Evolutionary conservation across 139 green algal genomes (phyloP), one percentile per base, ranked within the genome.

Genomic region (Desmodesmus armatus): DNA sequence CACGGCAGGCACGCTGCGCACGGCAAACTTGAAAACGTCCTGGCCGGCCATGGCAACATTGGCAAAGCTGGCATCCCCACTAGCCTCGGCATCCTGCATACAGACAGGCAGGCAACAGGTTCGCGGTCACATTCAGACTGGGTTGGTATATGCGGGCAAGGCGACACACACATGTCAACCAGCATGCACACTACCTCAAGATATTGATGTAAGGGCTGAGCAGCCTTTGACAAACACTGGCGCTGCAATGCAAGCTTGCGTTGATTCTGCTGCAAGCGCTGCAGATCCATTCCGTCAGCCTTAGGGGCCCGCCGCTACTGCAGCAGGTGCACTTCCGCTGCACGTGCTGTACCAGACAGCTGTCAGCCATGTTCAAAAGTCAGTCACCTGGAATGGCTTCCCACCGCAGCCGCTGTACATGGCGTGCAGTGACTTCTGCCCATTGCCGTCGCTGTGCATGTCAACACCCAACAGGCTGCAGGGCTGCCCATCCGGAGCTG

Each of bases 1-100:
- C 63, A 96, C 95, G 66, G 91, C 82, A 3, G 97, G 97, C 66
- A 99, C 97, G 0, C 92, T 92, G 9, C 92, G 89, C 66, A 99
- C 97, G 0, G 97, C 97, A 93, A 99, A 99, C 92, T 97, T 97
- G 93, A 99, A 99, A 33, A 99, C 97, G 44, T 99, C 97, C 85
- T 96, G 91, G 0, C 97, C 97, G n/a, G 95, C 96, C 97, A 99
- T 99, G 39, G 82, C 9, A 23, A 99, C 87, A 89, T 99, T 98
- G 75, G 58, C 41, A 80, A 93, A 99, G 2, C 84, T 43, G 3
- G 90, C 94, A 66, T 89, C 73, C 31, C 62, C 39, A 25, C 87
- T 91, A 27, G 84, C 83, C 7, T 67, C 83, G 19, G 33, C 37
- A 25, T 85, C 41, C 35, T 71, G 49, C 35, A n/a, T n/a, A n/a